Conservation (phyloP, 2,329 filamentous ascomycete species). For the Nemania sp. region DNA sequence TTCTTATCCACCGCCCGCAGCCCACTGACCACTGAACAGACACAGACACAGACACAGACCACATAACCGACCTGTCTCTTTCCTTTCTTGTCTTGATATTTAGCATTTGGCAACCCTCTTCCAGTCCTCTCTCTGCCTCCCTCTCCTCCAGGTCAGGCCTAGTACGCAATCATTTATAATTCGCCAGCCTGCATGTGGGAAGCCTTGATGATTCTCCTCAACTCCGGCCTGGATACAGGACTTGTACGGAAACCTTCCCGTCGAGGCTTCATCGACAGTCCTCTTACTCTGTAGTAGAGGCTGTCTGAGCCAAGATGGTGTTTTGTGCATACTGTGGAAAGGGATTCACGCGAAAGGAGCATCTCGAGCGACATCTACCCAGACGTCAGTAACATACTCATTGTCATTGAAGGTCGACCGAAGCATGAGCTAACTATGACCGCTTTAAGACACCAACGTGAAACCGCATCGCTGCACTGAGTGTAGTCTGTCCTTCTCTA, state of each 20-base stretch:
- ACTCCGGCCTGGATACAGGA: not conserved
- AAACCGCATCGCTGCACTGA: constrained; percentile 64
- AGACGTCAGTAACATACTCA: constrained; percentile 56
- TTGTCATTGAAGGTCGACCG: constrained; percentile 3
- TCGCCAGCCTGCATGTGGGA: not conserved
- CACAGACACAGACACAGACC: not conserved
- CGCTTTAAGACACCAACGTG: constrained; percentile 63
- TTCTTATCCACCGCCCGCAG: not conserved
- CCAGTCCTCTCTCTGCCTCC: constrained; percentile 35
- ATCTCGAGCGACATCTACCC: constrained; percentile 67
- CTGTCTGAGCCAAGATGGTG: constrained; percentile 48
- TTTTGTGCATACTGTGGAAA: constrained; percentile 68
- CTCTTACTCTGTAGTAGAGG: constrained; percentile 23
- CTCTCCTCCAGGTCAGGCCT: constrained; percentile 6
- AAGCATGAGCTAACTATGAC: constrained; percentile 32
- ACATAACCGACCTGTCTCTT: not conserved
- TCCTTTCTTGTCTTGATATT: constrained; percentile 38
- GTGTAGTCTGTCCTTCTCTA: constrained; percentile 63
- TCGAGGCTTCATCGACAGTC: not conserved
- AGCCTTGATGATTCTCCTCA: not conserved
- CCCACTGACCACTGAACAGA: not conserved
- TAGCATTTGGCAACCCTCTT: constrained; percentile 44
- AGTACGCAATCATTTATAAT: constrained; percentile 12
- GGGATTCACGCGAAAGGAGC: constrained; percentile 67
- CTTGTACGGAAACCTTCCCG: not conserved